A percentile compares a stretch with the other conserved stretches of the same genome.
Evolutionary conservation across 768 basidiomycete species (phyloP).

Genomic region (Phanerochaete carnosa): DNA sequence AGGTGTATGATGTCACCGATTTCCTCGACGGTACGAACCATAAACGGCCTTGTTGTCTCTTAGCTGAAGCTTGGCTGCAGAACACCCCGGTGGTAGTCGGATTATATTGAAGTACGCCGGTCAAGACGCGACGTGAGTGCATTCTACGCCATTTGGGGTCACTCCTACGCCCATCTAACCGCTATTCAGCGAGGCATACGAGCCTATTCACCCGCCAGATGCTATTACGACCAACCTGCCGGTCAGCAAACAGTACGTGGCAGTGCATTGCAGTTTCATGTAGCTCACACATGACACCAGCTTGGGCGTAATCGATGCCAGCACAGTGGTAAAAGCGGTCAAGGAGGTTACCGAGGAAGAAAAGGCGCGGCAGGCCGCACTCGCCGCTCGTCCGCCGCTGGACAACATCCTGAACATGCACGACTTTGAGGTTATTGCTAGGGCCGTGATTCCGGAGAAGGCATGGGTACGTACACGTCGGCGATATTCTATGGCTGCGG

Average conservation of each 20-base stretch:
- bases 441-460: constrained; percentile 74
- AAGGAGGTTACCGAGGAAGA: constrained; percentile 69
- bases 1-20: constrained; percentile 44
- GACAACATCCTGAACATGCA: constrained; percentile 85
- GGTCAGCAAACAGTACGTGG: constrained; percentile 63
- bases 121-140: constrained; percentile 37
- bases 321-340: constrained; percentile 59
- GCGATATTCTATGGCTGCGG: too few relatives aligned
- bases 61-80: background rate
- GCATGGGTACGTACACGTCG: constrained; percentile 65
- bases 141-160: too few relatives aligned
- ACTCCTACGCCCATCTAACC: background rate
- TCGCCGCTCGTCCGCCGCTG: constrained; percentile 65
- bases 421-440: constrained; percentile 95
- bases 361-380: constrained; percentile 59
- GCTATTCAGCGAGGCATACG: constrained; percentile 55
- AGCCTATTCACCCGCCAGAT: constrained; percentile 87
- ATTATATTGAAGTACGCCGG: constrained; percentile 57
- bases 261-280: background rate
- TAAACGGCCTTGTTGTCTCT: background rate
- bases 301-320: constrained; percentile 69
- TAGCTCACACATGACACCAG: constrained; percentile 16
- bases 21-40: constrained; percentile 31
- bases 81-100: constrained; percentile 20
- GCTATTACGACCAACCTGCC: constrained; percentile 77